Evolutionary conservation across 2,329 filamentous ascomycete genomes (phyloP).

Genomic region (Aureobasidium melanogenum): DNA sequence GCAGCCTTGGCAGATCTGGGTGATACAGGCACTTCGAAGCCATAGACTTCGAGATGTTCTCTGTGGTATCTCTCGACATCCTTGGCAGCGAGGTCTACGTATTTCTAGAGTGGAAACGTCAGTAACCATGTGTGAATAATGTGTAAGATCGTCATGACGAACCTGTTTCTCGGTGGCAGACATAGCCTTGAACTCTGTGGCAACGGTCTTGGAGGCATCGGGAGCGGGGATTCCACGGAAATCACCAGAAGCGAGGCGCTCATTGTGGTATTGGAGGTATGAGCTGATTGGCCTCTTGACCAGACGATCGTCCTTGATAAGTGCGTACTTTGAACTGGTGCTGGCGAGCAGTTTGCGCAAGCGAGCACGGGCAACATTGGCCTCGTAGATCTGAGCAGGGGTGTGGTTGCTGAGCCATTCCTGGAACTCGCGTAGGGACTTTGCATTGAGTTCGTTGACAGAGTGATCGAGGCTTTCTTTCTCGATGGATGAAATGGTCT

Average conservation of each 20-base stretch:
- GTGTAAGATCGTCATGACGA: slow-evolving; percentile 8
- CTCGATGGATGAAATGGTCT: slow-evolving; percentile 33
- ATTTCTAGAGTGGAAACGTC: background rate
- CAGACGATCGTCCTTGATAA: slow-evolving; percentile 42
- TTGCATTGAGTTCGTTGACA: slow-evolving; percentile 38
- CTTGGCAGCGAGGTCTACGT: background rate
- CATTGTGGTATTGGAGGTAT: slow-evolving; percentile 37
- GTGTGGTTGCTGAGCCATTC: slow-evolving; percentile 48
- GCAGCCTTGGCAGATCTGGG: background rate
- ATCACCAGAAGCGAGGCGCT: slow-evolving; percentile 41
- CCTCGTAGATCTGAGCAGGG: slow-evolving; percentile 47
- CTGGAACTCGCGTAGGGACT: slow-evolving; percentile 37
- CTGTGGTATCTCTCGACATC: background rate
- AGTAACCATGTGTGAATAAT: background rate
- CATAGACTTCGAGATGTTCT: background rate
- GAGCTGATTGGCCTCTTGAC: slow-evolving; percentile 35
- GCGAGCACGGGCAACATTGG: slow-evolving; percentile 47
- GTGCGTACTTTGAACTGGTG: slow-evolving; percentile 12
- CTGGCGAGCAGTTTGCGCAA: slow-evolving; percentile 21
- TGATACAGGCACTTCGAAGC: background rate
- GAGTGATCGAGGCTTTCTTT: slow-evolving; percentile 46
- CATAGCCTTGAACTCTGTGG: slow-evolving; percentile 41
- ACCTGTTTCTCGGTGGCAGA: slow-evolving; percentile 41
- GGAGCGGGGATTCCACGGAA: slow-evolving; percentile 35
- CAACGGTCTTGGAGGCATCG: slow-evolving; percentile 35